Base-by-base conservation (phyloP, 805 yeast genomes). In the Barnettozyma salicaria region DNA sequence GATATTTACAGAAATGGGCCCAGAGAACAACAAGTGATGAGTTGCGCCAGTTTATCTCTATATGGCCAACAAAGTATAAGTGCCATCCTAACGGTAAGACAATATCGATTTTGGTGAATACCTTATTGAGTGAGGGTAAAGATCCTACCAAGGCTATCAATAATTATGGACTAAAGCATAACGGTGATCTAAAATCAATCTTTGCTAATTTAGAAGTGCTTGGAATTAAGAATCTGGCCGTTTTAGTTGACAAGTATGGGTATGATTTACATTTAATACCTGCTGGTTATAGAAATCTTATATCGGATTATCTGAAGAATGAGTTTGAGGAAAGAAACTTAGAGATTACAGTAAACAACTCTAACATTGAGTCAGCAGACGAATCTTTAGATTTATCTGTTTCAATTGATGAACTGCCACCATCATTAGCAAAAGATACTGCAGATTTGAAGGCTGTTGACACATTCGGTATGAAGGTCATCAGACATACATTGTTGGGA, bases 391-490 rank as follows among this genome's bases (percentile, higher is more conserved):
- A 28, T 5, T 34, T 34, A 24, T 21, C 20, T 10, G 26, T 25
- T 12, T 18, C 18, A 10, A 24, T 31, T 11, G 52, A 52, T 19
- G 53, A 48, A 16, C 34, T 52, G 2, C 56, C 65, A 27, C 67
- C 64, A 13, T 50, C 74, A 0, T 52, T 85, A 11, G 83, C 80
- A 43, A 74, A 74, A 28, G 67, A 64, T 7, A 65, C 70, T 23
- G 77, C 68, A 3, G 64, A 64, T 12, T 67, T 89, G 33, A 60
- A 62, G 32, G 68, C 94, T 1, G 95, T 86, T 7, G 80, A 78
- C 30, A 76, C 95, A 0, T 74, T 77, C 42, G 94, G 92, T 10
- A 70, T 88, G 61, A 80, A 79, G 47, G 80, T 80, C 12, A 80
- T 89, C 41, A 76, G 90, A 55, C 85, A 83, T 48, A 74, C 90